Conservation (phyloP, 2,329 filamentous ascomycete species). For the Sporothrix schenckii region DNA sequence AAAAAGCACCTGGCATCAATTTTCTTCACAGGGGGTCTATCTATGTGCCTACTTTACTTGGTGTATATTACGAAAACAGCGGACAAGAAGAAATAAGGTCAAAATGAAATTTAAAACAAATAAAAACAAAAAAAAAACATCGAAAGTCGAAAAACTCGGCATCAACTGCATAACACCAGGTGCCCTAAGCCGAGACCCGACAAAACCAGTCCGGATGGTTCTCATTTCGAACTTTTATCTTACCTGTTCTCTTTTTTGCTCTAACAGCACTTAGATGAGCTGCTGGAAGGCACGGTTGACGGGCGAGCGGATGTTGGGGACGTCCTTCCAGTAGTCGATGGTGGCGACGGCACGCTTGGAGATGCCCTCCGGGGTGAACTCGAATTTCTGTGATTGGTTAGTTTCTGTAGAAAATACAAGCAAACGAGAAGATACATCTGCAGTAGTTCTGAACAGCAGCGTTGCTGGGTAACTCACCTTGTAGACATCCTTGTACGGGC, state of each 20-base stretch:
- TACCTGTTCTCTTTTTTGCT: background rate
- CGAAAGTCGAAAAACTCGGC: constrained; percentile 24
- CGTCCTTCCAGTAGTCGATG: constrained; percentile 96
- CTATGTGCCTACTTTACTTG: constrained; percentile 23
- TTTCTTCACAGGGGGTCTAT: constrained; percentile 8
- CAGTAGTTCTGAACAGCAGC: constrained; percentile 52
- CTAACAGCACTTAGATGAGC: constrained; percentile 68
- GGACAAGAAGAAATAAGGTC: background rate
- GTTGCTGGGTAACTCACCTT: constrained; percentile 45
- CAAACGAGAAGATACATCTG: background rate
- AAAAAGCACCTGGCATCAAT: constrained; percentile 23
- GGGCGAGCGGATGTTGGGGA: constrained; percentile 86
- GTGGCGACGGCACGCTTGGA: constrained; percentile 91
- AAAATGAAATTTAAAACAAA: constrained; percentile 11
- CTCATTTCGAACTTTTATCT: background rate
- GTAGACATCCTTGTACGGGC: constrained; percentile 97
- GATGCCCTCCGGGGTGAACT: constrained; percentile 97
- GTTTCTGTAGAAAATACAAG: constrained; percentile 44
- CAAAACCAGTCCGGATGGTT: background rate
- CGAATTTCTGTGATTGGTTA: constrained; percentile 71
- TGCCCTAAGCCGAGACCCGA: constrained; percentile 23
- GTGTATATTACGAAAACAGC: constrained; percentile 28
- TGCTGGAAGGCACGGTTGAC: constrained; percentile 98
- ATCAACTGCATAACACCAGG: constrained; percentile 27
- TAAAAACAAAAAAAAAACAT: constrained; percentile 17